Percentiles rank a stretch among this genome's conserved stretches.
phyloP scores from a whole-genome alignment of 192 early-diverging fungal genomes.

The Neocallimastix lanati region DNA sequence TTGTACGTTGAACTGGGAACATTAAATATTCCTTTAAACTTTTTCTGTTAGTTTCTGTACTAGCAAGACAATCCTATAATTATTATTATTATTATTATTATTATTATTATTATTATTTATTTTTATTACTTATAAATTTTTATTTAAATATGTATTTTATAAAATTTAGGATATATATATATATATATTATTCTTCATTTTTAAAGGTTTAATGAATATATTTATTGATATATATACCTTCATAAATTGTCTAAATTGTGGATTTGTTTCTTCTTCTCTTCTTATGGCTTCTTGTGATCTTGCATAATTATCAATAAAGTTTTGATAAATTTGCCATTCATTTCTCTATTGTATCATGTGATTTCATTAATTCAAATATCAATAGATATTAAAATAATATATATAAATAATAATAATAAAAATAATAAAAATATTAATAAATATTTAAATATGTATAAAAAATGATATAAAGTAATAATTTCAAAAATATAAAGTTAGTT shows the following conservation, averaged over 20 bases:
- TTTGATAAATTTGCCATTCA: conserved; percentile 3
- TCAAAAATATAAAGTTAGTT: no score
- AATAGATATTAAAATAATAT: no score
- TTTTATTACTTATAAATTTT: no score
- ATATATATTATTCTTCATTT: no score
- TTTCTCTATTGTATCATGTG: background rate
- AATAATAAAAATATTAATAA: no score
- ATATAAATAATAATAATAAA: no score
- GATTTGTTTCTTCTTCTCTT: conserved; percentile 1
- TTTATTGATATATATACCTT: background rate
- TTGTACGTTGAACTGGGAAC: conserved; percentile 6
- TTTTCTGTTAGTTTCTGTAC: conserved; percentile 4
- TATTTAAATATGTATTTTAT: no score
- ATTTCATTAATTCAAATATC: no score
- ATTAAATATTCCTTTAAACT: conserved; percentile 2
- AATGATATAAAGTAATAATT: no score
- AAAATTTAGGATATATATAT: no score
- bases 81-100: background rate
- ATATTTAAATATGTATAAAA: no score
- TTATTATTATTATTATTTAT: background rate
- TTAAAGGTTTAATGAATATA: no score
- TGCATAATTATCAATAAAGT: conserved; percentile 6
- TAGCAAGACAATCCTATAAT: background rate
- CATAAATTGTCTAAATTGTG: conserved; percentile 5
- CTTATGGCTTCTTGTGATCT: background rate